Base-by-base conservation (phyloP, 495 filamentous ascomycete genomes). In the Penicillium fimorum region DNA sequence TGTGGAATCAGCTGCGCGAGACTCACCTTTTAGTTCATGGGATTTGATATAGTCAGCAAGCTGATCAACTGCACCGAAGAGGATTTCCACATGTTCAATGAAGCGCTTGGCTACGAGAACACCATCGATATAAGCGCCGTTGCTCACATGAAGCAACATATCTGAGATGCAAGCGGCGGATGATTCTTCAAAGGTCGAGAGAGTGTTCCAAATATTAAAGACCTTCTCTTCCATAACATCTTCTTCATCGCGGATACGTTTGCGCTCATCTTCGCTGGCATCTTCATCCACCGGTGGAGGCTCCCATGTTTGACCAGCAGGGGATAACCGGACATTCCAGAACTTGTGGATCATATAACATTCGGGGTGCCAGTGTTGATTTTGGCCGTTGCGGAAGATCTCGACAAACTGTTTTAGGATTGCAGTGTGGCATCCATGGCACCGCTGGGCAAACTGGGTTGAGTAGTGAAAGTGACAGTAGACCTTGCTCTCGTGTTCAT, bases 281-380 rank as follows among this genome's bases (percentile, higher is more conserved):
- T 87, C 82, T 22, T 77, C 76, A 42, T 85, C 78, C 30, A 77
- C 67, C 33, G 79, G 62, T 10, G 79, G 74, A 9, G 71, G 75
- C 37, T 81, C 73, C 22, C 76, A 68, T 22, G 79, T 77, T 47
- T 81, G 71, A 17, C 77, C 82, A 17, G 77, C 70, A 11, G 79
- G 79, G 25, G 86, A 84, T 45, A 99, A 80, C 24, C 93, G 85
- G 38, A 99, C 95, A 68, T 96, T 99, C 95, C 95, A 99, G 75
- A 97, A 99, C 68, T 99, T 99, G 72, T 99, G 95, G 42, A 99
- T 99, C 94, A 97, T 99, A 70, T 99, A 99, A 72, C 95, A 99
- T 70, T 99, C 95, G 3, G 95, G 95, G 67, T 99, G 95, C 95
- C 95, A 99, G 64, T 99, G 95, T 68, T 99, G 95, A 66, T 97